Conservation (phyloP, 2,329 filamentous ascomycete species). For the Xylariaceae sp. region DNA sequence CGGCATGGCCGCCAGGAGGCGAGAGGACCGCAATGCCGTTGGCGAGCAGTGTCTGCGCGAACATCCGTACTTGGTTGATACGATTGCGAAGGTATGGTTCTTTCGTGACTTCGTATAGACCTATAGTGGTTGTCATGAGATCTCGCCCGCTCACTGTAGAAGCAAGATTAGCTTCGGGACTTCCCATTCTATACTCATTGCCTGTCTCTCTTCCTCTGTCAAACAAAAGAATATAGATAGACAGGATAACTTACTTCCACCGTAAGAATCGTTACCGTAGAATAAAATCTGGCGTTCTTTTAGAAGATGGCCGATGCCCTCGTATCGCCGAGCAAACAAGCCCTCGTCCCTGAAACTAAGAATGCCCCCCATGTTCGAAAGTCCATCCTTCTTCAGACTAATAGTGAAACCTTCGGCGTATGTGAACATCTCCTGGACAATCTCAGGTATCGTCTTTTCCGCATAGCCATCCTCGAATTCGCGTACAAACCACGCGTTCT, state of each 20-base stretch:
- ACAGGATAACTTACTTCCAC: slow-evolving; percentile 17
- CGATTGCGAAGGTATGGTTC: slow-evolving; percentile 16
- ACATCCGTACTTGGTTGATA: slow-evolving; percentile 15
- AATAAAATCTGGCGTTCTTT: slow-evolving; percentile 21
- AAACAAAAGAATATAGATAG: neutral
- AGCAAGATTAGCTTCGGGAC: neutral
- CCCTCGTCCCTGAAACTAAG: slow-evolving; percentile 16
- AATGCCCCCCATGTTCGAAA: slow-evolving; percentile 25
- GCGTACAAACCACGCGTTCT: slow-evolving; percentile 26
- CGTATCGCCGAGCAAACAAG: slow-evolving; percentile 15
- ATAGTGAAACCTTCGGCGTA: slow-evolving; percentile 25
- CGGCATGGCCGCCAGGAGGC: slow-evolving; percentile 20
- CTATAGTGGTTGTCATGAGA: slow-evolving; percentile 16
- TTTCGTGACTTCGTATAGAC: slow-evolving; percentile 20
- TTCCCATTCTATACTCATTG: too few species aligned
- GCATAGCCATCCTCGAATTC: slow-evolving; percentile 21
- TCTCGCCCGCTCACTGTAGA: slow-evolving; percentile 21
- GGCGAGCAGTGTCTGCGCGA: slow-evolving; percentile 14
- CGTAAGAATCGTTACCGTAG: slow-evolving; percentile 24
- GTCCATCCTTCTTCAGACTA: slow-evolving; percentile 26
- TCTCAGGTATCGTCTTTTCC: slow-evolving; percentile 13
- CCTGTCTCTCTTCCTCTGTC: too few species aligned
- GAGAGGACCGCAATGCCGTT: slow-evolving; percentile 12
- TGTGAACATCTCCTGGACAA: slow-evolving; percentile 23
- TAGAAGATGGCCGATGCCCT: slow-evolving; percentile 15